These are phyloP conservation scores for Saturnispora kantuleensis DNA, from an alignment of 805 yeast genomes.

Conservation along the genomic window DNA sequence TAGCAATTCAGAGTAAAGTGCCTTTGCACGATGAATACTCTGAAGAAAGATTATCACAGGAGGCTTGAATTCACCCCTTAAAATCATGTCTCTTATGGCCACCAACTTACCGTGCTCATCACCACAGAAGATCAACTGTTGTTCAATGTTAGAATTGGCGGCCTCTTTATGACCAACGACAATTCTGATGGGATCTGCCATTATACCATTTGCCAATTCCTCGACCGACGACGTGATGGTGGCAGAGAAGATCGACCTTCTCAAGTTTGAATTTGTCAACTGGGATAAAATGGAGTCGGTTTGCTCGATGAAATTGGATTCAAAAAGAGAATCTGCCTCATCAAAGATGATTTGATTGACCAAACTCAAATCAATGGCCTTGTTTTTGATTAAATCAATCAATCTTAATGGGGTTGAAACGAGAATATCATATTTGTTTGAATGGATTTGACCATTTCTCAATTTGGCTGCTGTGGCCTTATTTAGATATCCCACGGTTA, in stretches of 20 bases:
- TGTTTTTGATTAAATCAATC: slow-evolving; percentile 63
- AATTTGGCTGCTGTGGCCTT: slow-evolving; percentile 58
- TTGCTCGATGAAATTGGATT: slow-evolving; percentile 78
- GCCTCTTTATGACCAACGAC: slow-evolving; percentile 92
- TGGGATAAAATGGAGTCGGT: slow-evolving; percentile 72
- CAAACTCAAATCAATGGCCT: slow-evolving; percentile 45
- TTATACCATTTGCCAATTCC: slow-evolving; percentile 73
- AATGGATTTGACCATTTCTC: slow-evolving; percentile 37
- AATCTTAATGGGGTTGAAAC: slow-evolving; percentile 85
- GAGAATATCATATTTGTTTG: slow-evolving; percentile 64
- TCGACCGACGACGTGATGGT: slow-evolving; percentile 92
- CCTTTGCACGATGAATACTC: slow-evolving; percentile 88
- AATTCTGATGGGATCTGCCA: slow-evolving; percentile 77
- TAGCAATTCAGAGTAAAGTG: slow-evolving; percentile 82
- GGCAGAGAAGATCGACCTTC: slow-evolving; percentile 85
- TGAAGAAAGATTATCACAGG: slow-evolving; percentile 90
- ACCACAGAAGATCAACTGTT: slow-evolving; percentile 77
- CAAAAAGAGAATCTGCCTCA: slow-evolving; percentile 93
- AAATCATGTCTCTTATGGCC: slow-evolving; percentile 82
- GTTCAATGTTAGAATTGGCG: slow-evolving; percentile 77
- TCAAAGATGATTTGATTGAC: slow-evolving; percentile 80
- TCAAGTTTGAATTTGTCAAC: slow-evolving; percentile 41
- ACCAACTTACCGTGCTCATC: slow-evolving; percentile 91
- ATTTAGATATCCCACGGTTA: slow-evolving; percentile 57
- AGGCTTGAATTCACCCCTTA: slow-evolving; percentile 77